phyloP scores from a whole-genome alignment of 164 flowering plant genomes.

The Taxillus chinensis region DNA sequence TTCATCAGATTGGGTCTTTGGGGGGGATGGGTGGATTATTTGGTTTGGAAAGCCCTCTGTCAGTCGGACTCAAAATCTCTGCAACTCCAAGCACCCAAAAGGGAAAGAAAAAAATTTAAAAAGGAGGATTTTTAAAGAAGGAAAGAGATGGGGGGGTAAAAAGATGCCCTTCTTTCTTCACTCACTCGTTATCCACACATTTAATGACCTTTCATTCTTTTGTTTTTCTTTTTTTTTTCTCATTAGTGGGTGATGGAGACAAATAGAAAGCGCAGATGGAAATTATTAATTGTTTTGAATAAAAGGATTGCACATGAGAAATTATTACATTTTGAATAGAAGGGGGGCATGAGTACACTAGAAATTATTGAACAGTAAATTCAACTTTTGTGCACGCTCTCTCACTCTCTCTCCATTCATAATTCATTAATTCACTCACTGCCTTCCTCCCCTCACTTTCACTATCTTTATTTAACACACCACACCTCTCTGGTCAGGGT shows the following conservation, averaged over 20 bases:
- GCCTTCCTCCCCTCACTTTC: neutral
- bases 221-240: no score
- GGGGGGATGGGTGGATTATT: neutral
- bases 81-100: slow-evolving; percentile 32
- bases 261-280: no score
- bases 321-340: no score
- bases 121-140: slow-evolving; percentile 17
- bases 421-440: slow-evolving; percentile 20
- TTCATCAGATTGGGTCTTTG: neutral
- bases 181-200: no score
- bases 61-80: slow-evolving; percentile 46
- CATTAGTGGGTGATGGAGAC: no score
- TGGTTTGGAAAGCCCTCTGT: slow-evolving; percentile 1
- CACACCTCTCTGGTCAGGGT: no score
- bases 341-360: no score
- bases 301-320: no score
- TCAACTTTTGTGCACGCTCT: no score
- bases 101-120: slow-evolving; percentile 19
- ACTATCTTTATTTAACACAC: slow-evolving; percentile 8
- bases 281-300: no score
- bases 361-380: no score
- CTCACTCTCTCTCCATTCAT: slow-evolving; percentile 25
- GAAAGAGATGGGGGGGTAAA: slow-evolving; percentile 19
- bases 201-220: no score
- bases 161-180: slow-evolving; percentile 31